phyloP scores from a whole-genome alignment of 1,284 basidiomycete species.

The Cryptococcus wingfieldii region DNA sequence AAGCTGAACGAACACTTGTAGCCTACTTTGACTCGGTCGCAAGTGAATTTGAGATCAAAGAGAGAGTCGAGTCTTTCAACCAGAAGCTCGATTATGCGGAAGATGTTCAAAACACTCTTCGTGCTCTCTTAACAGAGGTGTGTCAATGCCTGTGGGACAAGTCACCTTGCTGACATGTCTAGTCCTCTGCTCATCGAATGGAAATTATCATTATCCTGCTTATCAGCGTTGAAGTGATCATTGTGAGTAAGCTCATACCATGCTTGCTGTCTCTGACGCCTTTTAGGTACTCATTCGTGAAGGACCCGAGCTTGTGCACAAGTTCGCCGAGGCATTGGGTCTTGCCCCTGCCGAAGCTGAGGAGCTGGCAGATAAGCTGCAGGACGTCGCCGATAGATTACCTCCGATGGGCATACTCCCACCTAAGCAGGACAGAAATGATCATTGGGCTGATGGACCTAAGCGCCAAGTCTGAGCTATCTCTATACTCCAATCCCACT shows the following conservation, averaged over 20 bases:
- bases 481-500: neutral
- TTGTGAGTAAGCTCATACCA: constrained; percentile 57
- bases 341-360: constrained; percentile 1
- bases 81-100: constrained; percentile 90
- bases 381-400: constrained; percentile 1
- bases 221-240: constrained; percentile 83
- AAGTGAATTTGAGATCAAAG: constrained; percentile 73
- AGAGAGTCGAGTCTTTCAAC: constrained; percentile 73
- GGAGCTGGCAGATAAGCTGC: constrained; percentile 1
- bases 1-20: constrained; percentile 31
- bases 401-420: constrained; percentile 1
- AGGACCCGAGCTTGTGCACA: constrained; percentile 26
- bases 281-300: constrained; percentile 27
- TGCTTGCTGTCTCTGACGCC: neutral
- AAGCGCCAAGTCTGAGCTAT: neutral
- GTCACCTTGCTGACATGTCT: neutral
- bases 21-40: constrained; percentile 79
- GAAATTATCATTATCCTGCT: constrained; percentile 84
- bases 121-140: constrained; percentile 74
- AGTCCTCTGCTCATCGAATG: constrained; percentile 83
- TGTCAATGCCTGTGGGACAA: constrained; percentile 6
- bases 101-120: constrained; percentile 61
- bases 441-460: neutral
- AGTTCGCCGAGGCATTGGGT: constrained; percentile 7
- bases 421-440: neutral